A percentile compares a stretch with the other conserved stretches of the same genome.
Evolutionary conservation across 2,329 filamentous ascomycete species (phyloP).

Genomic region (Dichotomopilus funicola): DNA sequence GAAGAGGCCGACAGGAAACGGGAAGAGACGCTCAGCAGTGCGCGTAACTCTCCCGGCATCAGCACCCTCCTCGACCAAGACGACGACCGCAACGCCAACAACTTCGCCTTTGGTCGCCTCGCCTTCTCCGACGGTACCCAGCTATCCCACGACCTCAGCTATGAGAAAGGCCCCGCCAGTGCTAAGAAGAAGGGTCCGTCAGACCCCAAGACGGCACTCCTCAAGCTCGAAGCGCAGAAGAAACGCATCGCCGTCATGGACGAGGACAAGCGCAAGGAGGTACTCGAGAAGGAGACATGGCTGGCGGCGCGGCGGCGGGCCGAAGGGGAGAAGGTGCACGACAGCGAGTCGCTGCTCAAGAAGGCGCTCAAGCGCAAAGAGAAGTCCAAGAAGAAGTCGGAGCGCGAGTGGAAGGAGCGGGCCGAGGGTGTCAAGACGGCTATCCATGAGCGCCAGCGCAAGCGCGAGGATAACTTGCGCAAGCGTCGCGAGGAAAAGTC

Average conservation of each 20-base stretch:
- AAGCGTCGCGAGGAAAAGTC: conserved; percentile 70
- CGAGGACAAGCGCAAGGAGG: conserved; percentile 72
- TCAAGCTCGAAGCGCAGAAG: conserved; percentile 79
- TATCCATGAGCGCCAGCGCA: conserved; percentile 73
- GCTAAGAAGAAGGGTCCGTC: conserved; percentile 72
- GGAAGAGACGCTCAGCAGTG: conserved; percentile 53
- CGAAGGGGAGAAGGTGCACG: conserved; percentile 81
- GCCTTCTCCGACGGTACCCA: conserved; percentile 81
- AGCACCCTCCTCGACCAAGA: conserved; percentile 48
- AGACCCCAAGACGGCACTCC: conserved; percentile 80
- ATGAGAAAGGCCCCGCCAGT: conserved; percentile 39
- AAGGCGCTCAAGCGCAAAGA: conserved; percentile 95
- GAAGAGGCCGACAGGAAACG: conserved; percentile 67
- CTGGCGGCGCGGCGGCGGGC: conserved; percentile 81
- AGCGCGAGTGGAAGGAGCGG: conserved; percentile 76
- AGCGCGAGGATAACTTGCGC: conserved; percentile 71
- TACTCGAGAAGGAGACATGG: conserved; percentile 93
- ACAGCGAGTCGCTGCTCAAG: conserved; percentile 82
- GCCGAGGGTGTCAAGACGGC: conserved; percentile 65
- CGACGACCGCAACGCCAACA: conserved; percentile 44
- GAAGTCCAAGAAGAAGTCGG: conserved; percentile 81
- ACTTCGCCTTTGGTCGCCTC: conserved; percentile 87
- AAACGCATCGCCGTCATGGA: conserved; percentile 70
- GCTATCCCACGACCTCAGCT: conserved; percentile 65
- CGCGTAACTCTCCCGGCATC: conserved; percentile 54